phyloP scores from a whole-genome alignment of 1,139 yeast species.

The Magnusiomyces suaveolens region DNA sequence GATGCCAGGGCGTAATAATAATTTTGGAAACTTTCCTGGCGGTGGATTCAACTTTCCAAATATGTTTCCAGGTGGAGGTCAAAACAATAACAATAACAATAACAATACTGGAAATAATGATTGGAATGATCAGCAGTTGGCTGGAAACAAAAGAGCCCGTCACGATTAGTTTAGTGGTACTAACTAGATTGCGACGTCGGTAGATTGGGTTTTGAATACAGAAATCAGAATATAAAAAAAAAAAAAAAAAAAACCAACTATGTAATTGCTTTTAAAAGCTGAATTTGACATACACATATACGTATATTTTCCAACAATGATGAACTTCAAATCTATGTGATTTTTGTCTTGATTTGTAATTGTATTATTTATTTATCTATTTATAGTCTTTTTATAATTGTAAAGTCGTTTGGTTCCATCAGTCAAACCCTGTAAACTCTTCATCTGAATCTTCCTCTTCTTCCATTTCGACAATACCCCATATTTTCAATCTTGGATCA shows the following conservation, averaged over 20 bases:
- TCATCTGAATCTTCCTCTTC: conserved; percentile 31
- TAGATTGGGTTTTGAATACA: no score
- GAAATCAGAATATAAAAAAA: no score
- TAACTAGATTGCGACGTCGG: no score
- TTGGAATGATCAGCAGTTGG: background rate
- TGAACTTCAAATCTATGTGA: no score
- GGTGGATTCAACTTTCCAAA: conserved; percentile 5
- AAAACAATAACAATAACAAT: background rate
- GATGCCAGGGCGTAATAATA: conserved; percentile 2
- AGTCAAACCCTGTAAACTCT: conserved; percentile 46
- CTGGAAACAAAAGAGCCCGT: conserved; percentile 17
- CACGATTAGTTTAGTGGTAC: conserved; percentile 6
- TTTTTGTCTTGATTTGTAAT: no score
- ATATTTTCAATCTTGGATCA: conserved; percentile 52
- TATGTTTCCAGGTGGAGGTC: background rate
- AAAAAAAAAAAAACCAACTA: no score
- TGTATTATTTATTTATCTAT: background rate
- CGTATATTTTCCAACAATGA: no score
- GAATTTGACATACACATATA: no score
- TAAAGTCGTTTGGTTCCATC: no score
- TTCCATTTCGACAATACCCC: conserved; percentile 47
- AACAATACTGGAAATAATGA: background rate
- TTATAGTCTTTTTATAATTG: no score
- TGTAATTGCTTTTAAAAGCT: no score
- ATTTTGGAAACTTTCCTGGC: background rate